A percentile compares a stretch with the other conserved stretches of the same genome.
These are phyloP conservation scores for Speleostelium caveatum DNA, from an alignment of 78 protist species.

Conservation along the genomic window DNA sequence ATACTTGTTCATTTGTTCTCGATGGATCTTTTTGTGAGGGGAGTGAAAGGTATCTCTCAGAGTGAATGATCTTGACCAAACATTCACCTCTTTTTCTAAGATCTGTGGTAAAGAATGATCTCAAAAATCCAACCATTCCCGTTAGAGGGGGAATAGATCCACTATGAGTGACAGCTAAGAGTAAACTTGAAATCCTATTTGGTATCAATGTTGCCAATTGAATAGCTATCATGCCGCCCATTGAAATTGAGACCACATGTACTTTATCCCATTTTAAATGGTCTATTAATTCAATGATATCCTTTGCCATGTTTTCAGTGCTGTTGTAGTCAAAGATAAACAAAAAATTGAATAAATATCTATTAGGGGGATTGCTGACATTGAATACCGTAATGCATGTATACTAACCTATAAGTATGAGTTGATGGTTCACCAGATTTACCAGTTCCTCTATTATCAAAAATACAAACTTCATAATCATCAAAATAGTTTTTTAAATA, in stretches of 20 bases:
- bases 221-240: conserved; percentile 80
- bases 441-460: conserved; percentile 75
- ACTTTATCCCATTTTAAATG: conserved; percentile 59
- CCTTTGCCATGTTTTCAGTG: conserved; percentile 44
- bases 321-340: not conserved
- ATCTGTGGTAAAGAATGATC: conserved; percentile 5
- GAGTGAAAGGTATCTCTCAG: not conserved
- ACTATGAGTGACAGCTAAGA: conserved; percentile 53
- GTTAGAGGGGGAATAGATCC: conserved; percentile 24
- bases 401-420: not conserved
- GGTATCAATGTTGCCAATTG: conserved; percentile 25
- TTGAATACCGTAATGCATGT: too few species aligned
- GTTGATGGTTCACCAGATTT: conserved; percentile 22
- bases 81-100: conserved; percentile 6
- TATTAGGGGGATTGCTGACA: not conserved
- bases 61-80: conserved; percentile 13
- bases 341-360: conserved; percentile 2
- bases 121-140: conserved; percentile 22
- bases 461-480: conserved; percentile 37
- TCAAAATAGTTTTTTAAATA: not conserved
- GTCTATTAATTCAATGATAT: conserved; percentile 55
- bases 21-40: not conserved
- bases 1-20: conserved; percentile 1
- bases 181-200: conserved; percentile 9
- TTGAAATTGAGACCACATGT: conserved; percentile 64